A percentile compares a stretch with the other conserved stretches of the same genome.
Evolutionary conservation across 257 asterid genomes (phyloP).

Genomic region (Solanum rostratum): DNA sequence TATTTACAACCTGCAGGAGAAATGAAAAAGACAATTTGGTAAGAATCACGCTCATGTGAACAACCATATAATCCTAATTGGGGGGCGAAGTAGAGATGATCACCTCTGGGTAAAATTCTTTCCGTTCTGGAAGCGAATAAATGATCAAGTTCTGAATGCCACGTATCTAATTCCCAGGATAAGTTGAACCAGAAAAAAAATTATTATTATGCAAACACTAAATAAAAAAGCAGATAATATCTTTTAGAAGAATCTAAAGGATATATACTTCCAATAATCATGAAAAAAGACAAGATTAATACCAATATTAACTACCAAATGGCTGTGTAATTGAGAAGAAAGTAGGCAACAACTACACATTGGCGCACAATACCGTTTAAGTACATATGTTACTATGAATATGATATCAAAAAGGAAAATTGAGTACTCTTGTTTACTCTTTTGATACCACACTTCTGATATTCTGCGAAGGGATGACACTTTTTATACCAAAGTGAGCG

Average conservation of each 20-base stretch:
- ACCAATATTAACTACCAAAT: not conserved
- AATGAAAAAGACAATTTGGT: not conserved
- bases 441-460: not conserved
- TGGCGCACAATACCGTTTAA: not conserved
- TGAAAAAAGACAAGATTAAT: not conserved
- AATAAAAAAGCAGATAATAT: not conserved
- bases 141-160: conserved; percentile 68
- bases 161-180: conserved; percentile 46
- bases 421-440: not conserved
- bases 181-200: not conserved
- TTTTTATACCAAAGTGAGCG: not conserved
- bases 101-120: conserved; percentile 96
- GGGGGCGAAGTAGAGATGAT: not conserved
- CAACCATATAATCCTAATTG: not conserved
- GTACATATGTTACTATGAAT: not conserved
- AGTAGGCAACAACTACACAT: not conserved
- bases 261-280: not conserved
- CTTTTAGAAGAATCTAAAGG: not conserved
- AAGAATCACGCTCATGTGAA: not conserved
- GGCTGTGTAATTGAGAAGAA: not conserved
- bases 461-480: not conserved
- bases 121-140: conserved; percentile 89
- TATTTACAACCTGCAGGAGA: conserved; percentile 61
- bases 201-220: not conserved
- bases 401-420: not conserved